Evolutionary conservation across 2,329 filamentous ascomycete genomes (phyloP), one percentile per base, ranked within the genome.

Genomic region (Cytospora chrysosperma): DNA sequence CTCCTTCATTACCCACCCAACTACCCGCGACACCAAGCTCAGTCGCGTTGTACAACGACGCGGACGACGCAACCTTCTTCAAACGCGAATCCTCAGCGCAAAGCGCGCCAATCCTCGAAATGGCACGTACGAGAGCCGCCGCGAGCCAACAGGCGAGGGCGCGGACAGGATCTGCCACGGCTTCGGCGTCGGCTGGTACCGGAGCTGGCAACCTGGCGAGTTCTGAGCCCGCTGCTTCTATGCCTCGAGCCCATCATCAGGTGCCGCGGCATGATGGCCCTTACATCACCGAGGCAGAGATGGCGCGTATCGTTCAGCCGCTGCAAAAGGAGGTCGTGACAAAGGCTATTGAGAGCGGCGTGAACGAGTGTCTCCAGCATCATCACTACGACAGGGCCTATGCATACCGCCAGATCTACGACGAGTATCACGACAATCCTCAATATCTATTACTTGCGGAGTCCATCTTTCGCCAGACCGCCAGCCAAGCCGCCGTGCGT

Each of bases 311-410:
- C 43, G 17, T 61, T 15, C 37, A 55, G 49, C 43, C 43, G 17
- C 8, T 30, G 28, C 50, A 66, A 66, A 79, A 77, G 66, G 79
- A 81, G 47, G 71, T 79, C 37, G 77, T 79, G 28, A 83, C 82
- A 68, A 81, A 76, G 69, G 81, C 86, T 30, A 77, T 88, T 47
- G 82, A 86, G 71, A 70, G 74, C 34, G 84, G 85, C n/a, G 83
- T 88, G 32, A 80, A 85, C 12, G 80, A 86, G 69, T 85, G 85
- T 6, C 73, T 88, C 56, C 75, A 78, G 64, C 79, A 83, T 70
- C 78, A 79, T 66, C 82, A 84, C 64, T 88, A 85, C 71, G 83
- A 85, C 60, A 88, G 85, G 10, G 86, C 86, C 2, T 88, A 81
- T 77, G 85, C 86, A 50, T 76, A 88, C 64, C 79, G 85, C 59